phyloP scores from a whole-genome alignment of 2,329 filamentous ascomycete species.

The Stagonosporopsis rhizophila region DNA sequence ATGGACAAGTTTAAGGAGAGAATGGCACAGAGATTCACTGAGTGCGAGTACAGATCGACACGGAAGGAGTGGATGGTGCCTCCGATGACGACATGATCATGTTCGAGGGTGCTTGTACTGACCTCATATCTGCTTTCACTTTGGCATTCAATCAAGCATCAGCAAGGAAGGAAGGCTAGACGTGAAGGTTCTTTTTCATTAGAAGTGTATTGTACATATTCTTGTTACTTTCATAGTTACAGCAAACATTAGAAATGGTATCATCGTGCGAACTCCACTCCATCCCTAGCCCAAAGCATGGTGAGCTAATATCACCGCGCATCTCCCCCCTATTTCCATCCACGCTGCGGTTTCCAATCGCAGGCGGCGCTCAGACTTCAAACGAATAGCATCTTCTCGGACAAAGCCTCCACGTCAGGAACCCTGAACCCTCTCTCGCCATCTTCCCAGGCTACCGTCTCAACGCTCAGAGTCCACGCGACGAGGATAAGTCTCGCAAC shows the following conservation, averaged over 20 bases:
- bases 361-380: neutral
- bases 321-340: too few relatives aligned
- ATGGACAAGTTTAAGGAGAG: neutral
- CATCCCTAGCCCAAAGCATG: neutral
- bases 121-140: neutral
- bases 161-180: neutral
- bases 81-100: neutral
- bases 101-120: neutral
- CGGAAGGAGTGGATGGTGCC: neutral
- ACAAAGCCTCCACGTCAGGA: conserved; percentile 7
- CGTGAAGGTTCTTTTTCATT: neutral
- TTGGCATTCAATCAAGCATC: neutral
- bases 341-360: too few relatives aligned
- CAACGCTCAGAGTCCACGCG: conserved; percentile 44
- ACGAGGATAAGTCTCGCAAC: conserved; percentile 41
- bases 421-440: conserved; percentile 28
- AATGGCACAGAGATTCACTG: neutral
- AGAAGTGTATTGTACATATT: neutral
- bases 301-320: neutral
- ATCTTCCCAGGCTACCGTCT: conserved; percentile 33
- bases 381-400: conserved; percentile 19
- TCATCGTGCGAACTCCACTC: neutral
- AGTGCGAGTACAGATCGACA: neutral
- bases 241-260: conserved; percentile 9
- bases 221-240: neutral